Base-by-base conservation (phyloP, 345 rosid species). In the Salix purpurea region DNA sequence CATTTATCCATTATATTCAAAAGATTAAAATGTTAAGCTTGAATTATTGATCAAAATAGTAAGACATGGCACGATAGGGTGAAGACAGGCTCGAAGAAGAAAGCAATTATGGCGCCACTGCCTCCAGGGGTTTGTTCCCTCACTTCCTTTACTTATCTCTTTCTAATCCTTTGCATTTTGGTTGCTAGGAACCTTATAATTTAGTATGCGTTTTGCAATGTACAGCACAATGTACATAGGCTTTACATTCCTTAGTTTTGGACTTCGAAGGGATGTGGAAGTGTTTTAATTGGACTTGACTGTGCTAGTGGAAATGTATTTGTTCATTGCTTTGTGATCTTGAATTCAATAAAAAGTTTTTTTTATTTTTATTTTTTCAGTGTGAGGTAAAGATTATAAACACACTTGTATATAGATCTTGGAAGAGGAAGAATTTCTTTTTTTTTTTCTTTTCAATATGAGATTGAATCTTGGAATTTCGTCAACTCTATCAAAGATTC, bases 41-140 rank as follows among this genome's bases (percentile, higher is more conserved):
- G 46, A 42, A 42, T 42, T 40, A 42, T 42, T 42, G 46, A 42
- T 42, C 46, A 42, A 42, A 2, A 42, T 42, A 42, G 44, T 2
- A 1, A 40, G 26, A 93, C 99, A 0, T 87, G 91, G 42, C 93
- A 90, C 61, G 99, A 95, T 79, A 93, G 99, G 99, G 90, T 90
- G 73, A 91, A 93, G 89, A 83, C 91, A 4, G 83, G 85, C 84
- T 75, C 81, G 5, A 90, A 89, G 84, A 91, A 85, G 91, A 90
- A 87, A 73, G 82, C 81, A 28, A 87, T 95, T 26, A 86, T 95
- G 84, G 96, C 93, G 76, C 98, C 99, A 70, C 87, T 95, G 87
- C 98, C 98, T 74, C 86, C 86, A 0, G 99, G 98, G 97, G 99
- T 95, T 74, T 56, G 90, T 87, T 78, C 74, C 67, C 71, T 73